Conservation (phyloP, 306 rosid species). For the Cicer bijugum region DNA sequence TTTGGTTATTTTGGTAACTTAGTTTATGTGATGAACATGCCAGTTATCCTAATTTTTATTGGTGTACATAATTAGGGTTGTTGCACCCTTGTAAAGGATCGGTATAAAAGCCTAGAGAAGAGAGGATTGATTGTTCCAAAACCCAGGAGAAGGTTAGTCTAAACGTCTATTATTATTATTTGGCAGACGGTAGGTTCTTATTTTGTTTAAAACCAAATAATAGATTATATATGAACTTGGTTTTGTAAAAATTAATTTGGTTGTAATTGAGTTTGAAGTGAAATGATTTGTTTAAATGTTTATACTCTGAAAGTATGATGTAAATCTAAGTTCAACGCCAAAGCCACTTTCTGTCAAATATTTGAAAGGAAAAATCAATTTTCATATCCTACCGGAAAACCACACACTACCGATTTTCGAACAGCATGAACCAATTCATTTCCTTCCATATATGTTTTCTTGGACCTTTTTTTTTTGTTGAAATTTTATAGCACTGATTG, state of each 20-base stretch:
- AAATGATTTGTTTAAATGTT: not conserved
- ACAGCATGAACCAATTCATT: not conserved
- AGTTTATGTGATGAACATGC: conserved; percentile 15
- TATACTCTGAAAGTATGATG: not conserved
- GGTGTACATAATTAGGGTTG: conserved; percentile 62
- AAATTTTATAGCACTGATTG: conserved; percentile 4
- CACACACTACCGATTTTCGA: not conserved
- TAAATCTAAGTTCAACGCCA: not conserved
- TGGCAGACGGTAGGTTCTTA: not conserved
- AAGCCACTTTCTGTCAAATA: not conserved
- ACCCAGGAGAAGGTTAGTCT: conserved; percentile 63
- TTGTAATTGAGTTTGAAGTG: not conserved
- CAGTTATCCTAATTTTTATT: conserved; percentile 36
- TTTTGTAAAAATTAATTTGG: not conserved
- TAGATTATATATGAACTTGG: not conserved
- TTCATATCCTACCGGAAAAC: not conserved
- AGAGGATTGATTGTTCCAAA: conserved; percentile 84
- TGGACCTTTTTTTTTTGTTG: not conserved
- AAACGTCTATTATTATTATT: not conserved
- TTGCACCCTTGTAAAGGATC: conserved; percentile 78
- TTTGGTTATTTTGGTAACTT: conserved; percentile 1
- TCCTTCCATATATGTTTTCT: conserved; percentile 5
- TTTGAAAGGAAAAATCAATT: not conserved
- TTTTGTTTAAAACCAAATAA: conserved; percentile 18
- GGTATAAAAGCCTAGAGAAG: conserved; percentile 85